A percentile compares a stretch with the other conserved stretches of the same genome.
Evolutionary conservation across 441 rosid species (phyloP).

Genomic region (Mallotus japonicus): DNA sequence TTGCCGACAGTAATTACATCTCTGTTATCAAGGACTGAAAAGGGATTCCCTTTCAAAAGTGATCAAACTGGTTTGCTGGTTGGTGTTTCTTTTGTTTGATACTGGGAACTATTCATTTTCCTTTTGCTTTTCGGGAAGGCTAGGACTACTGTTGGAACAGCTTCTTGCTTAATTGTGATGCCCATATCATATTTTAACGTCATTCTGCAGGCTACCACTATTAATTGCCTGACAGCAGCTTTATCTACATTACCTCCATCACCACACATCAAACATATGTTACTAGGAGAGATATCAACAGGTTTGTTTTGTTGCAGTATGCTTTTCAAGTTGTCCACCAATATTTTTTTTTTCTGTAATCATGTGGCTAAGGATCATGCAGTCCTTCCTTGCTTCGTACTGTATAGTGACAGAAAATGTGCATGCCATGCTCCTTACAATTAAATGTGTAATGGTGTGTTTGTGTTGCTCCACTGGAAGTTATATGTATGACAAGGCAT

Average conservation of each 20-base stretch:
- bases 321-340: not conserved
- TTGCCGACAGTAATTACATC: slow-evolving; percentile 63
- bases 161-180: slow-evolving; percentile 1
- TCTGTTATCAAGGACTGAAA: slow-evolving; percentile 50
- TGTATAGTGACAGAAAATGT: not conserved
- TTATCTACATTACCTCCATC: slow-evolving; percentile 70
- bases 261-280: slow-evolving; percentile 56
- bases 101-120: not conserved
- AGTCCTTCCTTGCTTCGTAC: not conserved
- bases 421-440: not conserved
- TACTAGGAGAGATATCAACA: slow-evolving; percentile 53
- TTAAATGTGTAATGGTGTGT: not conserved
- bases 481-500: not conserved
- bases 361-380: not conserved
- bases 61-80: slow-evolving; percentile 82
- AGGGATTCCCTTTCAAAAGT: slow-evolving; percentile 57
- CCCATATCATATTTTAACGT: slow-evolving; percentile 13
- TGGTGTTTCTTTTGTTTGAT: slow-evolving; percentile 34
- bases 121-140: not conserved
- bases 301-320: slow-evolving; percentile 41
- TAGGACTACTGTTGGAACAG: not conserved
- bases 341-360: not conserved
- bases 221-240: slow-evolving; percentile 78
- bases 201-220: slow-evolving; percentile 58
- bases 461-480: not conserved